Base-by-base conservation (phyloP, 2,329 filamentous ascomycete species). In the Capronia coronata region DNA sequence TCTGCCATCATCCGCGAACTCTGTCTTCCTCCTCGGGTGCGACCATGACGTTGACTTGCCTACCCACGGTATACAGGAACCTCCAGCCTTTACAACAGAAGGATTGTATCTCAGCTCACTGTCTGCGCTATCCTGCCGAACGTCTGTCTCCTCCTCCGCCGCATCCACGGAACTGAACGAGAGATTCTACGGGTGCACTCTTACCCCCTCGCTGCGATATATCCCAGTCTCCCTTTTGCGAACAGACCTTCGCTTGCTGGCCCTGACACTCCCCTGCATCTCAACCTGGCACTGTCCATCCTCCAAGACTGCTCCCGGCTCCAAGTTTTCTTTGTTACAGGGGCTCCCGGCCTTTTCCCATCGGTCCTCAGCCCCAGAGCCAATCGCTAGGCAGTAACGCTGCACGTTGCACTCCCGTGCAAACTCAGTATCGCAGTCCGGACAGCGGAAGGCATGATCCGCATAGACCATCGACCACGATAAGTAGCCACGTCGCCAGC, bases 331-430 rank as follows among this genome's bases (percentile, higher is more conserved):
- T 46, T 43, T 10, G n/a, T 37, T 35, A 32, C 48, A 46, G 48
- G 41, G 44, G 37, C 23, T 29, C 18, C 37, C 51, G 30, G 47
- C 40, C 16, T 37, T n/a, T 32, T 39, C n/a, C 38, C 34, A 18
- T 38, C 37, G 34, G 25, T 22, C 16, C 30, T 27, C 32, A 18
- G 23, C 16, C 39, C 14, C 25, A 13, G 13, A 39, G 49, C 55
- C 55, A 57, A 55, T 51, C 52, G 45, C 44, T 32, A 43, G 19
- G 25, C 50, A 34, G 29, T 14, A 42, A 48, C 43, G 45, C 49
- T n/a, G 51, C 54, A 56, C 54, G 54, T 56, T 56, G 27, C 35
- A 18, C 16, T n/a, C 34, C 22, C 21, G 10, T 52, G 48, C 54
- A 56, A 46, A 44, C 27, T 29, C 21, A 40, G 45, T 42, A 50